These are phyloP conservation scores for Phlebiopsis flavidoalba DNA, from an alignment of 768 basidiomycete genomes.

Conservation along the genomic window DNA sequence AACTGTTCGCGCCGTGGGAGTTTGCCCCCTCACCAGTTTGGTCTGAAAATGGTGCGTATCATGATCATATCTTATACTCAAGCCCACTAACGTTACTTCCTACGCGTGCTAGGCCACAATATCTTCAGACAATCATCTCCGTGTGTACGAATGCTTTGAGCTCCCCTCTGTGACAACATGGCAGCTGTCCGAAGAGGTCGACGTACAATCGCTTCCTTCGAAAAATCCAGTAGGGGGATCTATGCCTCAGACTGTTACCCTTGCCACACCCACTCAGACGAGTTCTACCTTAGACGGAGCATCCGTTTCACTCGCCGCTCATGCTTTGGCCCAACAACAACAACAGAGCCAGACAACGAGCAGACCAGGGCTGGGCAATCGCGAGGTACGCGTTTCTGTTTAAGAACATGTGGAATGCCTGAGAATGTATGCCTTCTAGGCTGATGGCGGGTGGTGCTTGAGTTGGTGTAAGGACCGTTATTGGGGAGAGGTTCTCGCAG, in stretches of 20 bases:
- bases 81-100: background rate
- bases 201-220: constrained; percentile 53
- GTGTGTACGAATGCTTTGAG: constrained; percentile 89
- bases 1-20: constrained; percentile 77
- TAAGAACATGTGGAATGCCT: background rate
- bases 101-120: constrained; percentile 64
- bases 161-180: constrained; percentile 67
- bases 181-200: constrained; percentile 74
- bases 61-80: background rate
- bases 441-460: constrained; percentile 89
- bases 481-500: constrained; percentile 90
- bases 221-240: constrained; percentile 34
- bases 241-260: constrained; percentile 49
- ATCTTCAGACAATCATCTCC: constrained; percentile 79
- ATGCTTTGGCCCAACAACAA: constrained; percentile 54
- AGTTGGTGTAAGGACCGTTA: constrained; percentile 96
- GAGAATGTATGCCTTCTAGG: constrained; percentile 24
- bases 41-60: constrained; percentile 73
- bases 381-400: constrained; percentile 39
- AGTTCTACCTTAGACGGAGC: constrained; percentile 41
- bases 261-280: constrained; percentile 71
- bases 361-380: constrained; percentile 47
- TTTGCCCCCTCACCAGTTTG: constrained; percentile 86
- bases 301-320: constrained; percentile 54
- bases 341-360: constrained; percentile 22